Evolutionary conservation across 345 rosid species (phyloP).

Genomic region (Stellera chamaejasme): DNA sequence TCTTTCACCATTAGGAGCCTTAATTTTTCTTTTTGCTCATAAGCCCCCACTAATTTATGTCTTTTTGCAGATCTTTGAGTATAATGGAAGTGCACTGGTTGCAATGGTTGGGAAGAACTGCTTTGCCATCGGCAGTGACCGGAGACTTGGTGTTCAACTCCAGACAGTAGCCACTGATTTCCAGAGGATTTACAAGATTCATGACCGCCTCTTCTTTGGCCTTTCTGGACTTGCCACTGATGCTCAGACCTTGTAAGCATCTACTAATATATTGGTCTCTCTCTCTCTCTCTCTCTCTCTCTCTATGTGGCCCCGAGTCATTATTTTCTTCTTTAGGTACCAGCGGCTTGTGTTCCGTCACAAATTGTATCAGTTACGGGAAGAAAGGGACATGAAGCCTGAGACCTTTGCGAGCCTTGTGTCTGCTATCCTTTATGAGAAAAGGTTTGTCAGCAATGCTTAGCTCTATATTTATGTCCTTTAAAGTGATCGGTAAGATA

Average conservation of each 20-base stretch:
- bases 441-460: slow-evolving; percentile 42
- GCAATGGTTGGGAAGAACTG: slow-evolving; percentile 99
- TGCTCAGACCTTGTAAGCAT: slow-evolving; percentile 72
- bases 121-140: slow-evolving; percentile 95
- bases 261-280: neutral
- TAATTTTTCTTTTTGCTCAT: too few relatives aligned
- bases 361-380: slow-evolving; percentile 81
- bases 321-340: slow-evolving; percentile 39
- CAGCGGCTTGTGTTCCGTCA: slow-evolving; percentile 89
- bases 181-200: slow-evolving; percentile 74
- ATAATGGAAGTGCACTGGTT: slow-evolving; percentile 96
- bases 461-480: too few relatives aligned
- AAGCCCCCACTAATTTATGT: neutral
- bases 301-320: neutral
- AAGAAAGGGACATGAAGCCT: slow-evolving; percentile 98
- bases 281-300: neutral
- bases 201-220: slow-evolving; percentile 78
- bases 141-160: slow-evolving; percentile 89
- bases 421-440: slow-evolving; percentile 89
- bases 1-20: too few relatives aligned
- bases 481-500: too few relatives aligned
- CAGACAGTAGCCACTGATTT: slow-evolving; percentile 96
- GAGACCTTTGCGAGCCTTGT: slow-evolving; percentile 95
- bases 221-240: slow-evolving; percentile 95
- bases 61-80: slow-evolving; percentile 75